Conservation (phyloP, 2,329 filamentous ascomycete genomes). For the Stachybotrys echinatus region DNA sequence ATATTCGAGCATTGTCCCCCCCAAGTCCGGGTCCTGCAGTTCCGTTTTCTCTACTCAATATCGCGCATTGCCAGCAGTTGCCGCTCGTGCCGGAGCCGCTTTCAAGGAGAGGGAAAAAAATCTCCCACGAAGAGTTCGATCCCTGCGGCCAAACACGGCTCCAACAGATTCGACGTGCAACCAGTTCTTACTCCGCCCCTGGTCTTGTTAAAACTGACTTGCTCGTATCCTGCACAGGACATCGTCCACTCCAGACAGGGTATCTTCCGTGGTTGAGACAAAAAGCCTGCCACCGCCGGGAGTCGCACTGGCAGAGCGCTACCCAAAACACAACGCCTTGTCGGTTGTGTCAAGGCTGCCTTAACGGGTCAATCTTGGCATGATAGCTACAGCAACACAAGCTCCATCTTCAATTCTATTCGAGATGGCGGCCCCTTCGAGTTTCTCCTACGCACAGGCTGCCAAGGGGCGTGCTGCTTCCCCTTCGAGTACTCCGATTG, state of each 20-base stretch:
- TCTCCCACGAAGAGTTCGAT: neutral
- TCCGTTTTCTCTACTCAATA: neutral
- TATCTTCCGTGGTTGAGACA: neutral
- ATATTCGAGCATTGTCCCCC: neutral
- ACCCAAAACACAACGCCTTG: neutral
- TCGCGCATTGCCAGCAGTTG: neutral
- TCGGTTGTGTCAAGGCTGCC: constrained; percentile 1
- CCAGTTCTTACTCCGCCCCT: neutral
- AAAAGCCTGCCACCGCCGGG: neutral
- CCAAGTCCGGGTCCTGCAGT: neutral
- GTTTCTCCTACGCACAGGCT: constrained; percentile 93
- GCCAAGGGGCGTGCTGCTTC: constrained; percentile 67
- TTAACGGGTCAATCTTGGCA: constrained; percentile 11
- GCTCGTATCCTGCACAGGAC: neutral
- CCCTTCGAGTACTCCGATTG: constrained; percentile 21
- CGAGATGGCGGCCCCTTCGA: constrained; percentile 49
- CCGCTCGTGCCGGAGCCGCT: neutral
- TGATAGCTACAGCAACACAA: constrained; percentile 18
- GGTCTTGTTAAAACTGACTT: neutral
- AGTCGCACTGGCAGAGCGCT: neutral
- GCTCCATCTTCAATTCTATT: constrained; percentile 13
- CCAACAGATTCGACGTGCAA: neutral
- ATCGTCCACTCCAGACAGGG: neutral
- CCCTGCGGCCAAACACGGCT: neutral
- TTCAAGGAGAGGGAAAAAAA: neutral